Percentiles rank a stretch among this genome's conserved stretches.
phyloP scores from a whole-genome alignment of 106 monocot genomes.

The Acorus gramineus region DNA sequence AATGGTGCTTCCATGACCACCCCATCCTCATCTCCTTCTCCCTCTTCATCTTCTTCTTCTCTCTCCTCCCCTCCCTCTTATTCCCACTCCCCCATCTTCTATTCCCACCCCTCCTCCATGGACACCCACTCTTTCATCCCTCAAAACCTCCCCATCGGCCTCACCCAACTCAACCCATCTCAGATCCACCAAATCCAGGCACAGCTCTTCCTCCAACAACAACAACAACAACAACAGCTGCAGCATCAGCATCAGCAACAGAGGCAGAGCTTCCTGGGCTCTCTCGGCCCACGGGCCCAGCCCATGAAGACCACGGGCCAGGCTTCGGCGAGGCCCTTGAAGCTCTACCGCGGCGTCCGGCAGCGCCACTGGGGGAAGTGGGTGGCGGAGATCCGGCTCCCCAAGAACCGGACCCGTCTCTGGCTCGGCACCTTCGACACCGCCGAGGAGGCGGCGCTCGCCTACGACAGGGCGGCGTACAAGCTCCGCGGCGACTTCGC shows the following conservation, averaged over 20 bases:
- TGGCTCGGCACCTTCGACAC: conserved; percentile 80
- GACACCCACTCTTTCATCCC: not conserved
- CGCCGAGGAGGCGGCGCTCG: conserved; percentile 56
- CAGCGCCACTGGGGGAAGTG: conserved; percentile 83
- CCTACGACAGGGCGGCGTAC: conserved; percentile 60
- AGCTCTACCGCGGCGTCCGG: conserved; percentile 70
- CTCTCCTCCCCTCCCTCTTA: conserved; percentile 1
- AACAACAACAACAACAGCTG: conserved; percentile 27
- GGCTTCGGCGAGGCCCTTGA: conserved; percentile 16
- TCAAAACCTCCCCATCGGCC: conserved; percentile 11
- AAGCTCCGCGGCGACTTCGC: conserved; percentile 57
- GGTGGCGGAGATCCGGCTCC: conserved; percentile 72
- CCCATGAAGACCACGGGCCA: conserved; percentile 31
- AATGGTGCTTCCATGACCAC: conserved; percentile 36
- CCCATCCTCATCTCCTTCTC: not conserved
- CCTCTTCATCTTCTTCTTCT: not conserved
- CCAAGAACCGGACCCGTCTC: conserved; percentile 48
- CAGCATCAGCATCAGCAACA: too few species aligned
- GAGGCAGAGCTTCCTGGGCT: not conserved
- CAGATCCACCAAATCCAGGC: conserved; percentile 41
- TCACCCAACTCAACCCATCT: conserved; percentile 18
- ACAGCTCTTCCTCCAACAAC: conserved; percentile 9
- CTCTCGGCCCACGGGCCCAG: conserved; percentile 12
- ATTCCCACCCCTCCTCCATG: not conserved
- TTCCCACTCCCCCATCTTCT: conserved; percentile 6